Conservation (phyloP, 2,329 filamentous ascomycete genomes). For the Fusarium irregulare region DNA sequence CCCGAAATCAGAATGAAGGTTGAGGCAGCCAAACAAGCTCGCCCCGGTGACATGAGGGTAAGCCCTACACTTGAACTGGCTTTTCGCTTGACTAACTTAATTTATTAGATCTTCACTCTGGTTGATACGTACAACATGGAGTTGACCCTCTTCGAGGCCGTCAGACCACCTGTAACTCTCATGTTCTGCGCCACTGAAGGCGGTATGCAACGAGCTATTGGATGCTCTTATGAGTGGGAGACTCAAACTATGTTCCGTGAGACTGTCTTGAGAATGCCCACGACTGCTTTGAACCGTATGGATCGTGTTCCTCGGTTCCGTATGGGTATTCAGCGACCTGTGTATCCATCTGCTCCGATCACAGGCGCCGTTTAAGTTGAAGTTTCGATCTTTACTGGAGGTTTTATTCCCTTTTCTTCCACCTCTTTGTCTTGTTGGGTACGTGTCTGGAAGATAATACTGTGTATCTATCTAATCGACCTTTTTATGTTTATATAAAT, state of each 20-base stretch:
- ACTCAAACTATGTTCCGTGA: conserved; percentile 46
- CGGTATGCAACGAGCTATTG: conserved; percentile 45
- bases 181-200: conserved; percentile 47
- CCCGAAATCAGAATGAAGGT: conserved; percentile 43
- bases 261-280: conserved; percentile 43
- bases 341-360: conserved; percentile 34
- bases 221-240: conserved; percentile 46
- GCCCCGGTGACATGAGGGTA: conserved; percentile 46
- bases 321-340: conserved; percentile 41
- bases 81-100: conserved; percentile 4
- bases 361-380: conserved; percentile 23
- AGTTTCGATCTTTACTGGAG: neutral
- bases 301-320: conserved; percentile 42
- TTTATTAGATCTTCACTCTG: conserved; percentile 49
- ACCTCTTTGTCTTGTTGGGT: too few species aligned
- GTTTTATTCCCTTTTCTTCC: neutral
- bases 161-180: conserved; percentile 41
- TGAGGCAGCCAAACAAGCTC: conserved; percentile 43
- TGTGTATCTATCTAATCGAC: neutral
- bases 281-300: conserved; percentile 43
- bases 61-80: neutral
- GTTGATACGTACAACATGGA: conserved; percentile 53
- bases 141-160: conserved; percentile 51
- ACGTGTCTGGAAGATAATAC: neutral
- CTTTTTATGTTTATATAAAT: neutral